Evolutionary conservation across 2,329 filamentous ascomycete species (phyloP).

Genomic region (Talaromyces amestolkiae): DNA sequence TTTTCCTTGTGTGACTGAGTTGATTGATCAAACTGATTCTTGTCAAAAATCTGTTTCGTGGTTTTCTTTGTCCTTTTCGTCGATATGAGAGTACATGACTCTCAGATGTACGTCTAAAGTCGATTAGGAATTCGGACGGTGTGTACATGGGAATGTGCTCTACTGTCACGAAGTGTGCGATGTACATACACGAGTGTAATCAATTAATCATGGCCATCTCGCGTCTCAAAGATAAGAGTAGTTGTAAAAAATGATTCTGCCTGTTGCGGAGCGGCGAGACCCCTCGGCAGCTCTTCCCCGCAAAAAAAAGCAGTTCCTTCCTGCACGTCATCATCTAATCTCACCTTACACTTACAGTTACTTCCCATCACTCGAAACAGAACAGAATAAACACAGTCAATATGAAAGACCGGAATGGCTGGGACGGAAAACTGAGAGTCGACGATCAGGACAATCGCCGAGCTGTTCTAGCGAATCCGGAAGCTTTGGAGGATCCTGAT

Average conservation of each 20-base stretch:
- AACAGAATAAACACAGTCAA: neutral
- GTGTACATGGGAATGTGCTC: constrained; percentile 1
- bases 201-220: neutral
- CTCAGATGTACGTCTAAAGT: neutral
- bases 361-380: neutral
- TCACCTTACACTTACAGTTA: neutral
- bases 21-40: constrained; percentile 8
- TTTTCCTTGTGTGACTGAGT: constrained; percentile 1
- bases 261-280: neutral
- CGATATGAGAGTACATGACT: neutral
- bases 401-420: constrained; percentile 44
- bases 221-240: neutral
- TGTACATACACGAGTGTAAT: constrained; percentile 21
- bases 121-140: neutral
- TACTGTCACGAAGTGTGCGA: constrained; percentile 14
- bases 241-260: neutral
- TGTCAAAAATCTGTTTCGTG: constrained; percentile 5
- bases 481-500: constrained; percentile 79
- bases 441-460: constrained; percentile 46
- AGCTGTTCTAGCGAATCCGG: constrained; percentile 69
- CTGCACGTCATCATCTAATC: neutral
- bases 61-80: neutral
- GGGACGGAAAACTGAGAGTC: constrained; percentile 53
- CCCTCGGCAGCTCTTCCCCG: constrained; percentile 3
- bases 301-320: constrained; percentile 2